Base-by-base conservation (phyloP, 192 early-diverging fungal species). In the Umbelopsis isabellina region DNA sequence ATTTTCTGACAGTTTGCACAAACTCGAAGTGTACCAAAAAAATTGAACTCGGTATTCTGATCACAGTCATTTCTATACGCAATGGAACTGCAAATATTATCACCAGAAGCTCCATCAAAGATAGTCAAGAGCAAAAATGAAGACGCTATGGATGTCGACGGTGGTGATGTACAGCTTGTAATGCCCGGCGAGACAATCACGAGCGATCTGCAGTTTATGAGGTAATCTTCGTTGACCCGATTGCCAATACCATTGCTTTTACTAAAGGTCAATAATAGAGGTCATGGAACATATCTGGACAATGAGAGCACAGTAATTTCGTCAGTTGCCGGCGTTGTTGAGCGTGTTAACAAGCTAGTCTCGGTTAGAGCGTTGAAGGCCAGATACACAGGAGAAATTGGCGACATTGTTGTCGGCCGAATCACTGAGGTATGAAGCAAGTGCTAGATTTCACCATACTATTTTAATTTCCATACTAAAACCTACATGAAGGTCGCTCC, bases 271-370 rank as follows among this genome's bases (percentile, higher is more conserved):
- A 22, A 22, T 70, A 50, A 27, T 74, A 91, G 91, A 67, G 94
- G 94, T 18, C 94, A 95, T 74, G 95, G 94, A 67, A 95, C 95
- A n/a, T 95, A 91, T 81, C 65, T 85, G n/a, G 83, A 91, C 45
- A 74, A 89, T 27, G 85, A 83, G 49, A 15, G 51, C 12, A 82
- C 82, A 11, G 87, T 97, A 16, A 86, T 93, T 46, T 92, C 94
- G 11, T 93, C 94, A 33, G 89, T 98, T 35, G 92, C 94, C 1
- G 98, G 98, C 51, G 88, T 89, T 1, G 91, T 98, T 7, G 94
- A 97, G 68, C 88, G 93, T 49, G 95, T 98, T 72, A 98, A 98
- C 87, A 97, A 96, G 81, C 86, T 99, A 41, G 87, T 99, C 44
- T 93, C 94, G 0, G 96, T 99, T 33, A 84, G 86, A 41, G 90